These are phyloP conservation scores for Pulveroboletus sp. DNA, from an alignment of 768 basidiomycete species.

Conservation along the genomic window DNA sequence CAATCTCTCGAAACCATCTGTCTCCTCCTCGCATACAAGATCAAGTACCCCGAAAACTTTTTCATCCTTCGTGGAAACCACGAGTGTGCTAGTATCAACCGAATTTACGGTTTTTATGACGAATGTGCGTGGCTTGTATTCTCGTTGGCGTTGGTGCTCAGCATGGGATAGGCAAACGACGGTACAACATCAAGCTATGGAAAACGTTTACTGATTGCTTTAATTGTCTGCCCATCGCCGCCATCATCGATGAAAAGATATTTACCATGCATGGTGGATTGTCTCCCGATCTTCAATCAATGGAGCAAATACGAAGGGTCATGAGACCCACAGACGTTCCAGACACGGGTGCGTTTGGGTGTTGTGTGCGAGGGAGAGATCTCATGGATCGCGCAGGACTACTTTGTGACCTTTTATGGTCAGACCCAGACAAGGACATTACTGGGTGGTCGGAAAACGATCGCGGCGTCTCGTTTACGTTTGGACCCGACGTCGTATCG, in stretches of 20 bases:
- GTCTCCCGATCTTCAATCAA: constrained; percentile 95
- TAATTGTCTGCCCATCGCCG: constrained; percentile 98
- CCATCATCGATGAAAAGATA: constrained; percentile 99
- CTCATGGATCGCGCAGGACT: constrained; percentile 52
- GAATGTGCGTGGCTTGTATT: constrained; percentile 69
- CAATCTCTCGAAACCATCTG: constrained; percentile 99
- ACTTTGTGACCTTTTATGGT: constrained; percentile 96
- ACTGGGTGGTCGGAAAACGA: constrained; percentile 99
- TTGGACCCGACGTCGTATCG: constrained; percentile 96
- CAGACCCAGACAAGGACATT: constrained; percentile 99
- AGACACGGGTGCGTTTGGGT: constrained; percentile 73
- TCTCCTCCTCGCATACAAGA: constrained; percentile 98
- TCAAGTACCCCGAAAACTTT: constrained; percentile 99
- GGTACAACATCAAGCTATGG: constrained; percentile 99
- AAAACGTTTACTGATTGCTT: constrained; percentile 99
- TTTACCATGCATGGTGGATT: constrained; percentile 99
- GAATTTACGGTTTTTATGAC: constrained; percentile 99
- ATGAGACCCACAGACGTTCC: constrained; percentile 99
- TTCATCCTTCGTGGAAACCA: constrained; percentile 99
- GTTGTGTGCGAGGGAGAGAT: not conserved
- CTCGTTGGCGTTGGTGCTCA: constrained; percentile 8
- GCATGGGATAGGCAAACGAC: constrained; percentile 80
- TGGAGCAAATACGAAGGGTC: constrained; percentile 99
- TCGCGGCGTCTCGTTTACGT: constrained; percentile 97
- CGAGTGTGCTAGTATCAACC: constrained; percentile 98